Base-by-base conservation (phyloP, 2,329 filamentous ascomycete genomes). In the Fusarium euwallaceae region DNA sequence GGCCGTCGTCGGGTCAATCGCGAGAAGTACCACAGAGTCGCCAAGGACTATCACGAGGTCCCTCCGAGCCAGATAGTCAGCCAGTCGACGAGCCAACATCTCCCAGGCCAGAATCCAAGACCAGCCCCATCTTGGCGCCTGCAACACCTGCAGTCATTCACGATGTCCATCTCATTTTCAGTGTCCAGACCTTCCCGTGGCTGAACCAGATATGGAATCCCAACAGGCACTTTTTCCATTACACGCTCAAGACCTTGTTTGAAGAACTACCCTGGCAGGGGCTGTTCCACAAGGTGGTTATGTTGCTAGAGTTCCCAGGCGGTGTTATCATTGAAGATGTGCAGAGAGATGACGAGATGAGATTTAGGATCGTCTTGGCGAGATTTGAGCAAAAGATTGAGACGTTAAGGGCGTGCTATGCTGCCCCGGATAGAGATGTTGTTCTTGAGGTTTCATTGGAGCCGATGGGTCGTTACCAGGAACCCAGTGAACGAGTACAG, bases 381-480 rank as follows among this genome's bases (percentile, higher is more conserved):
- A 67, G 71, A 1, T 64, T 62, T 36, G 32, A 36, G 0, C 71
- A 74, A n/a, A 37, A 55, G 12, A 27, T 14, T 16, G 22, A 17
- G 8, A n/a, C 29, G 4, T 6, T 68, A 0, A 45, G 11, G 1
- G 6, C 10, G 32, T 45, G 37, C 3, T 64, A 68, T 39, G 10
- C 27, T 0, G 39, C 41, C 6, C 4, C 43, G 4, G 56, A 55
- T 6, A 34, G 29, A 24, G 24, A 24, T 2, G 48, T 55, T 2
- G 37, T 74, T 37, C 41, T 73, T 1, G 71, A 74, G 16, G 10
- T 73, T 29, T 7, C 11, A 2, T 29, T 73, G 3, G 71, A 74
- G 24, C 34, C 48, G 0, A 4, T 39, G 2, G 16, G 51, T 1
- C 22, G 39, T 7, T 51, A 60, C 0, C 71, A 74, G 9, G 39